These are phyloP conservation scores for Boletus sensibilis DNA, from an alignment of 768 basidiomycete genomes.

Conservation along the genomic window DNA sequence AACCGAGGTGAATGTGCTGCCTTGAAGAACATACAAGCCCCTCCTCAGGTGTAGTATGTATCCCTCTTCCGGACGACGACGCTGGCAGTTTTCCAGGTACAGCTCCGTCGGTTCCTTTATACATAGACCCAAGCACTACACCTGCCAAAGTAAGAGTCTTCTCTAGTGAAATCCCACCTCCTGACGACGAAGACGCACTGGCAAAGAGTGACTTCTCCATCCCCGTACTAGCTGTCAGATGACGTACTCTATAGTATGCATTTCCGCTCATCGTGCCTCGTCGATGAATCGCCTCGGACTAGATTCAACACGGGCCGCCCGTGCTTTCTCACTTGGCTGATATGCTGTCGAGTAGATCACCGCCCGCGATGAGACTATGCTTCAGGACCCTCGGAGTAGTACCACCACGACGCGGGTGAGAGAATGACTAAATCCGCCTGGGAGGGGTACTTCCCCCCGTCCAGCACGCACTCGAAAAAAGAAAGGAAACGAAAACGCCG, in stretches of 20 bases:
- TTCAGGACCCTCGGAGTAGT: neutral
- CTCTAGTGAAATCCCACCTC: neutral
- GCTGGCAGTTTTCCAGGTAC: neutral
- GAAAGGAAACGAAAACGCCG: slow-evolving; percentile 18
- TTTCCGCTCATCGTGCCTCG: slow-evolving; percentile 7
- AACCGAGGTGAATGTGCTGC: neutral
- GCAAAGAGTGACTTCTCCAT: slow-evolving; percentile 11
- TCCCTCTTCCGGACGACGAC: neutral
- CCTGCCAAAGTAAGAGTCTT: slow-evolving; percentile 22
- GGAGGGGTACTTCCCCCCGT: neutral
- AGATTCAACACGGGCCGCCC: neutral
- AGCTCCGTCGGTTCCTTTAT: neutral
- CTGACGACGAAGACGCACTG: slow-evolving; percentile 5
- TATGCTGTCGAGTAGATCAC: slow-evolving; percentile 7
- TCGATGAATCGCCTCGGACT: neutral
- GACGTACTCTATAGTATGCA: slow-evolving; percentile 16
- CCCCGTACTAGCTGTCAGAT: slow-evolving; percentile 8
- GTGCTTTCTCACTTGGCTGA: slow-evolving; percentile 6
- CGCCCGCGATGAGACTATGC: neutral
- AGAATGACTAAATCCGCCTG: slow-evolving; percentile 13
- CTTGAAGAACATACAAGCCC: neutral
- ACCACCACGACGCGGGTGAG: neutral
- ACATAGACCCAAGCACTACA: neutral
- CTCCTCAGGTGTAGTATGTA: neutral
- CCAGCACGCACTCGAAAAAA: slow-evolving; percentile 8